These are phyloP conservation scores for Obba rivulosa DNA, from an alignment of 768 basidiomycete genomes.

Conservation along the genomic window DNA sequence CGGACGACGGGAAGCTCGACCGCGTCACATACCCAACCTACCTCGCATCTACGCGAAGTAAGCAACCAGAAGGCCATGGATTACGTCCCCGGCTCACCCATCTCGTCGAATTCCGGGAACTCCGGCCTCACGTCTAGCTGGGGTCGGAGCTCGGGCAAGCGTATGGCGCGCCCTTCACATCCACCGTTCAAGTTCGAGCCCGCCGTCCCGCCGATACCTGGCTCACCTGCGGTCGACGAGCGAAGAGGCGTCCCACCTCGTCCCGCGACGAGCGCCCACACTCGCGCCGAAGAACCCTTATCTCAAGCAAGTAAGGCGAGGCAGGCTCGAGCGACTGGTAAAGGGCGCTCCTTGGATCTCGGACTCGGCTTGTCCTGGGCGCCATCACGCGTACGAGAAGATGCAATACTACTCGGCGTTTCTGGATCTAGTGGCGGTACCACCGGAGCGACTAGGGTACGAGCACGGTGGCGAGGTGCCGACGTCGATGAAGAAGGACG, in stretches of 20 bases:
- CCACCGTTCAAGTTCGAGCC: constrained; percentile 67
- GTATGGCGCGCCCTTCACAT: constrained; percentile 38
- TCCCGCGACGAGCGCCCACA: neutral
- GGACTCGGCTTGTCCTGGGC: constrained; percentile 71
- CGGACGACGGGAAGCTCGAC: constrained; percentile 13
- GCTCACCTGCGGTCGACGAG: constrained; percentile 21
- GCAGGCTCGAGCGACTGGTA: constrained; percentile 27
- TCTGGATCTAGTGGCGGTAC: constrained; percentile 4
- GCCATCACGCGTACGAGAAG: constrained; percentile 59
- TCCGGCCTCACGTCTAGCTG: constrained; percentile 38
- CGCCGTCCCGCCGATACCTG: constrained; percentile 44
- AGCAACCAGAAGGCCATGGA: constrained; percentile 6
- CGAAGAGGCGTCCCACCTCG: constrained; percentile 2
- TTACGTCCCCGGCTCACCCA: constrained; percentile 12
- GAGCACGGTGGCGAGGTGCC: constrained; percentile 18
- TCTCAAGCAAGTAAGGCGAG: constrained; percentile 5
- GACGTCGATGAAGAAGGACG: constrained; percentile 25
- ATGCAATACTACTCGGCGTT: constrained; percentile 42
- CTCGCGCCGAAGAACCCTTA: neutral
- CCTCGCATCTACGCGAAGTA: neutral
- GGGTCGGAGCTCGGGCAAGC: constrained; percentile 48
- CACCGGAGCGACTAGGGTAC: constrained; percentile 10
- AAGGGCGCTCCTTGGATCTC: constrained; percentile 69
- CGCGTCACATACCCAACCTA: constrained; percentile 3
- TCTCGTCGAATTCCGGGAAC: constrained; percentile 18